phyloP scores from a whole-genome alignment of 2,329 filamentous ascomycete species.

The Colletotrichum cereale region DNA sequence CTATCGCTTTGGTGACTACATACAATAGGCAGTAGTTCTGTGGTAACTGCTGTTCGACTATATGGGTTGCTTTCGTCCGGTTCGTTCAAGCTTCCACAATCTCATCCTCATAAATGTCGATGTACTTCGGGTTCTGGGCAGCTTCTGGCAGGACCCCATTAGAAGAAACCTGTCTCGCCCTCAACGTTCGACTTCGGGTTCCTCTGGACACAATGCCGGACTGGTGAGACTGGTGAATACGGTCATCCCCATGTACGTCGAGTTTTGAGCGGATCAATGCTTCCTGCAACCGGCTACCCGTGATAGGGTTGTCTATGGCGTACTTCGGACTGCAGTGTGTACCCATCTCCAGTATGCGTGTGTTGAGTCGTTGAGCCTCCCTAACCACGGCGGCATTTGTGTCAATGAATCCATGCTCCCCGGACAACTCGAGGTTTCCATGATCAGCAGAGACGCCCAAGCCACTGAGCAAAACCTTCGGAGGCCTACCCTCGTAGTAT shows the following conservation, averaged over 20 bases:
- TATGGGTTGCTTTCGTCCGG: no score
- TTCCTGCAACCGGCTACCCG: not conserved
- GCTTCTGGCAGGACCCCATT: not conserved
- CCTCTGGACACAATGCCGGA: not conserved
- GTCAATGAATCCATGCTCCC: not conserved
- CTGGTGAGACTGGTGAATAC: not conserved
- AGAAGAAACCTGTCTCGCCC: not conserved
- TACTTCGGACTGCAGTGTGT: not conserved
- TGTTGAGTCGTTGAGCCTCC: not conserved
- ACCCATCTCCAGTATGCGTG: not conserved
- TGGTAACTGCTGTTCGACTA: not conserved
- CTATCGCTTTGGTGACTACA: not conserved
- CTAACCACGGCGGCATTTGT: not conserved
- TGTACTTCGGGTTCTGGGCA: not conserved
- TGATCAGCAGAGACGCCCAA: conserved; percentile 2
- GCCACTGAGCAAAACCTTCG: not conserved
- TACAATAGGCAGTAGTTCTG: not conserved
- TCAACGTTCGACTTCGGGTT: conserved; percentile 11
- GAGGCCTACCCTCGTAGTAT: fast-evolving
- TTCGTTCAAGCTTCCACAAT: not conserved
- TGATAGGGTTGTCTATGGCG: not conserved
- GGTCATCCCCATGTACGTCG: conserved; percentile 13
- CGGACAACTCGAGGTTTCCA: not conserved
- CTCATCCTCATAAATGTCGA: not conserved
- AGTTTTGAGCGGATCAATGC: not conserved